phyloP scores from a whole-genome alignment of 805 yeast species.

The Teunomyces barrocoloradensis region DNA sequence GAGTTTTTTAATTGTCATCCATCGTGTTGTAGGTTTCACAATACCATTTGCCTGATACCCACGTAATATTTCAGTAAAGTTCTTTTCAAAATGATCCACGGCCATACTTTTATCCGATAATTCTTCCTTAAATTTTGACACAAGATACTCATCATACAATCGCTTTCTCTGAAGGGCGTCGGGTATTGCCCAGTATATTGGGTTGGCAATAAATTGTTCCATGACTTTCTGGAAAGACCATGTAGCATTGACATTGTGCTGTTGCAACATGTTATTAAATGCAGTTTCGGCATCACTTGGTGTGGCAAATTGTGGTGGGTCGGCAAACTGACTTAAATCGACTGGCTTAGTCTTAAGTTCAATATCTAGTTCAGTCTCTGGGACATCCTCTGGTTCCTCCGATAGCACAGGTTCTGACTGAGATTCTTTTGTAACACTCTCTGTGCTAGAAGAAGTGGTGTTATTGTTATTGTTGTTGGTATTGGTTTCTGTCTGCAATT shows the following conservation, averaged over 20 bases:
- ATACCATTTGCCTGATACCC: conserved; percentile 28
- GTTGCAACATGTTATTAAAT: conserved; percentile 54
- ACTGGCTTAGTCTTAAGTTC: conserved; percentile 21
- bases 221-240: conserved; percentile 75
- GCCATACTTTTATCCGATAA: conserved; percentile 51
- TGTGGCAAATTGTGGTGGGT: conserved; percentile 18
- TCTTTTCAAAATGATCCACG: conserved; percentile 52
- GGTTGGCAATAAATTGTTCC: conserved; percentile 52
- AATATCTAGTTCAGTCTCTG: conserved; percentile 15
- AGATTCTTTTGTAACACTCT: background rate
- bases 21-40: conserved; percentile 58
- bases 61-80: conserved; percentile 49
- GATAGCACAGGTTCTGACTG: background rate
- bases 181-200: conserved; percentile 64
- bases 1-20: conserved; percentile 54
- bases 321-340: conserved; percentile 20
- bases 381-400: conserved; percentile 5
- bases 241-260: conserved; percentile 59
- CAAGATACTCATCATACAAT: conserved; percentile 63
- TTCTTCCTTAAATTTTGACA: conserved; percentile 43
- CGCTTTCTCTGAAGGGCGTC: conserved; percentile 61
- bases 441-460: conserved; percentile 4
- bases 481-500: conserved; percentile 21
- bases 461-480: conserved; percentile 4
- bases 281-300: conserved; percentile 39